phyloP scores from a whole-genome alignment of 371 early-diverging fungal genomes.

The Syncephalastrum sp. region DNA sequence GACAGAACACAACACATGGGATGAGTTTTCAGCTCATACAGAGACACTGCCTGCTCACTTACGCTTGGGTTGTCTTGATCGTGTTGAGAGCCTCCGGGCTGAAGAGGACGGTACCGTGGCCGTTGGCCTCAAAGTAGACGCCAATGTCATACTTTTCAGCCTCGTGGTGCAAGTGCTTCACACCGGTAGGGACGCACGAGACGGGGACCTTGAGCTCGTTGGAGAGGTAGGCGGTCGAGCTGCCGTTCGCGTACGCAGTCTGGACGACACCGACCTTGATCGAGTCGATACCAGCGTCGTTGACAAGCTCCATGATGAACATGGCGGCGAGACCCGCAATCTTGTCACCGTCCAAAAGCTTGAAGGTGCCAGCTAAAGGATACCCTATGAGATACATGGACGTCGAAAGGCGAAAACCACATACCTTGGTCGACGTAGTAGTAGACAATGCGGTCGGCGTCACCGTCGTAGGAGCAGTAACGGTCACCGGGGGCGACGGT shows the following conservation, averaged over 20 bases:
- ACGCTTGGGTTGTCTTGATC: constrained; percentile 73
- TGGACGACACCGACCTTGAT: constrained; percentile 96
- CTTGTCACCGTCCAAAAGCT: constrained; percentile 97
- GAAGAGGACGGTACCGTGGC: constrained; percentile 99
- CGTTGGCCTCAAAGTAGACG: constrained; percentile 99
- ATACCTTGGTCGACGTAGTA: constrained; percentile 80
- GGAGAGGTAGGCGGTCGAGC: constrained; percentile 89
- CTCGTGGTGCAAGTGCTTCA: constrained; percentile 99
- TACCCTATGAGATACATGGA: background rate
- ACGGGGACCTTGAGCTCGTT: constrained; percentile 90
- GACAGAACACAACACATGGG: background rate
- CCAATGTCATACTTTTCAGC: constrained; percentile 97
- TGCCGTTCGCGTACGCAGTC: constrained; percentile 99
- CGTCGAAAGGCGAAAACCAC: background rate
- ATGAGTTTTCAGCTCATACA: background rate
- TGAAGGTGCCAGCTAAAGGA: constrained; percentile 68
- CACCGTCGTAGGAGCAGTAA: constrained; percentile 96
- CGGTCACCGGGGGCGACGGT: constrained; percentile 65
- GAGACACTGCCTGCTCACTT: constrained; percentile 11
- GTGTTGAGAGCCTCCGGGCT: constrained; percentile 77
- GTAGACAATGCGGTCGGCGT: constrained; percentile 98
- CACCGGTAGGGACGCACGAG: constrained; percentile 96
- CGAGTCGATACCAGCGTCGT: constrained; percentile 70
- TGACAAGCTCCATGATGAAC: constrained; percentile 87
- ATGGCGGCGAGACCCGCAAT: constrained; percentile 93